Percentiles rank a stretch among this genome's conserved stretches.
These are phyloP conservation scores for Arthonia radiata DNA, from an alignment of 495 filamentous ascomycete species.

Conservation along the genomic window DNA sequence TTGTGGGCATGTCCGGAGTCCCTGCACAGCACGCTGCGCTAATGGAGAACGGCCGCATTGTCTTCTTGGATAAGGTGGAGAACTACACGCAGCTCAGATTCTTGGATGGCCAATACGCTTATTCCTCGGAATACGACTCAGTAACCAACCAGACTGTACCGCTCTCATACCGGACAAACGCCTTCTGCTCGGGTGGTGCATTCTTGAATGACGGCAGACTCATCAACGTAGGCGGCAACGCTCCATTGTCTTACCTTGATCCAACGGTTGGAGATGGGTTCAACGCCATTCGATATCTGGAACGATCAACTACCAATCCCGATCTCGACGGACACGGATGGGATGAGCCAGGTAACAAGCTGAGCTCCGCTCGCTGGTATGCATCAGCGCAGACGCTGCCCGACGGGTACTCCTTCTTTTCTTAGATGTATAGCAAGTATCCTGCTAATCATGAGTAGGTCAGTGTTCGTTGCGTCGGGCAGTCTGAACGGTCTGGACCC, in stretches of 20 bases:
- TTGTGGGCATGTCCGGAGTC: constrained; percentile 30
- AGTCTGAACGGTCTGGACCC: constrained; percentile 35
- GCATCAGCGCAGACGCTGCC: constrained; percentile 30
- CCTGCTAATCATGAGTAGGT: too few relatives aligned
- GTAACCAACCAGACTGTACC: constrained; percentile 20
- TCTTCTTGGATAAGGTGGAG: constrained; percentile 40
- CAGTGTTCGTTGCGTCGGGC: constrained; percentile 41
- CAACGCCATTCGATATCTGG: constrained; percentile 27
- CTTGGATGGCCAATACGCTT: constrained; percentile 28
- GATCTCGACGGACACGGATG: constrained; percentile 24
- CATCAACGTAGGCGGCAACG: constrained; percentile 32
- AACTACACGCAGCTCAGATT: constrained; percentile 32
- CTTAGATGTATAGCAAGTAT: too few relatives aligned
- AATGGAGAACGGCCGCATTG: constrained; percentile 30
- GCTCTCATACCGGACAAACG: constrained; percentile 30
- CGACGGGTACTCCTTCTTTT: too few relatives aligned
- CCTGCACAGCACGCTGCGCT: constrained; percentile 39
- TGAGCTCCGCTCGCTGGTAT: constrained; percentile 32
- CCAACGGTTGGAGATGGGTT: constrained; percentile 34
- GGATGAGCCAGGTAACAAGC: constrained; percentile 30
- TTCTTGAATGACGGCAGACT: constrained; percentile 32
- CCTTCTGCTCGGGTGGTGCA: constrained; percentile 35
- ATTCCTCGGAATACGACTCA: constrained; percentile 35
- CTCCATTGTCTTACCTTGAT: constrained; percentile 26
- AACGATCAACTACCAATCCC: constrained; percentile 21